phyloP scores from a whole-genome alignment of 78 protist genomes.

The Chrysochromulina parva region DNA sequence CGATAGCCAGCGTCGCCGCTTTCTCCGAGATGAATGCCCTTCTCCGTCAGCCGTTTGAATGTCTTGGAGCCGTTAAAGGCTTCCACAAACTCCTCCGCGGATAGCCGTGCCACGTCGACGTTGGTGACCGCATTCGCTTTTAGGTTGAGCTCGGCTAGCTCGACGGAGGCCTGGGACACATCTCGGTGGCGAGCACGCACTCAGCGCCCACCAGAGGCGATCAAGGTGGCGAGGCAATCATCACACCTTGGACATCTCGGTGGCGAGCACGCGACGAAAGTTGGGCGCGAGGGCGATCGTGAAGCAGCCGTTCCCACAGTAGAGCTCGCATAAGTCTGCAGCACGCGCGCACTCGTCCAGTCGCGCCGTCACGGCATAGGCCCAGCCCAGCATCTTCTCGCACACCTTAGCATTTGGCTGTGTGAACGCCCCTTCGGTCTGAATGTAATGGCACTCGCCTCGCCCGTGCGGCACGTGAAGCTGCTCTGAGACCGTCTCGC shows the following conservation, averaged over 20 bases:
- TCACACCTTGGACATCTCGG: neutral
- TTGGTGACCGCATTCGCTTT: neutral
- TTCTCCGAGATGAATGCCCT: too few species aligned
- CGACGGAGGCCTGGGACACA: too few species aligned
- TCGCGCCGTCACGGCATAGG: neutral
- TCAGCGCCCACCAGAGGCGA: too few species aligned
- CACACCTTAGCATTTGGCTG: neutral
- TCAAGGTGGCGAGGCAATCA: too few species aligned
- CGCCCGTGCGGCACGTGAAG: too few species aligned
- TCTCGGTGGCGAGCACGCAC: too few species aligned
- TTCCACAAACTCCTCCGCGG: neutral
- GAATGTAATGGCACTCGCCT: neutral
- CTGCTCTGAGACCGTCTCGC: too few species aligned
- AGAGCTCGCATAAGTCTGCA: too few species aligned
- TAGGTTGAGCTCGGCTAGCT: neutral
- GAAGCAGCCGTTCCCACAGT: slow-evolving; percentile 15
- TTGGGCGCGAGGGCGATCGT: neutral
- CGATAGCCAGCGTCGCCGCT: too few species aligned
- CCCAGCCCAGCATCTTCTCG: neutral
- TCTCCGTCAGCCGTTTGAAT: too few species aligned
- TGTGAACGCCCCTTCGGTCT: neutral
- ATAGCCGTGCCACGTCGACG: neutral
- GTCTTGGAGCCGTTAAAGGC: too few species aligned
- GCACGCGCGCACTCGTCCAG: too few species aligned
- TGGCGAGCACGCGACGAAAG: neutral